Base-by-base conservation (phyloP, 2,329 filamentous ascomycete genomes). In the Anisogramma anomala region DNA sequence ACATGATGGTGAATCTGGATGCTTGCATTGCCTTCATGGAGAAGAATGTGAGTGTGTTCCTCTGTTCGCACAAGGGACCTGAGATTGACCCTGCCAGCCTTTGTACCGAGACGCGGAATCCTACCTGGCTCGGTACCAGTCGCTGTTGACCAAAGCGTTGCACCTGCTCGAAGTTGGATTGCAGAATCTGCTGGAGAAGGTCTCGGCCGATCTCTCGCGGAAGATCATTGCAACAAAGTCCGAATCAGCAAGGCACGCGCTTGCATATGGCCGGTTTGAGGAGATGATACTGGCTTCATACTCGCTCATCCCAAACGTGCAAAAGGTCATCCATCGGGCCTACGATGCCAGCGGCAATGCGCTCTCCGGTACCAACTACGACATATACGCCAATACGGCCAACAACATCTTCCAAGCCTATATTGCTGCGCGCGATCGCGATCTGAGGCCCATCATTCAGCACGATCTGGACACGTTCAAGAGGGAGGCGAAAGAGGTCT, bases 1-100 rank as follows among this genome's bases (percentile, higher is more conserved):
- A 94, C 39, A 93, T 96, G 70, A 66, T 98, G 36, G 72, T 76
- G 34, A 89, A 86, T 48, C 68, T 98, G 36, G 88, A 96, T 60
- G 78, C 85, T 39, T 98, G 89, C 58, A 77, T 98, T 51, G 81
- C 80, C 22, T 96, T 96, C 56, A 95, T 96, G 87, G 75, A 84
- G 46, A 71, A 76, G 39, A 85, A 95, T 32, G 83, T 87, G 62
- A 58, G 79, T 59, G 27, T 15, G 3, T 7, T 33, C 10, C n/a
- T 14, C 13, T 11, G 6, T 3, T 14, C 13, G n/a, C n/a, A 4
- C 3, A n/a, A 4, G n/a, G n/a, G 4, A 14, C 15, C 4, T 32
- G 15, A 6, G 7, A 14, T 15, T 32, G 14, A 32, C 15, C 14
- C 9, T 6, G 7, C 4, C 14, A 32, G 45, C 74, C 84, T 7